Base-by-base conservation (phyloP, 2,329 filamentous ascomycete species). In the Podosphaera xanthii region DNA sequence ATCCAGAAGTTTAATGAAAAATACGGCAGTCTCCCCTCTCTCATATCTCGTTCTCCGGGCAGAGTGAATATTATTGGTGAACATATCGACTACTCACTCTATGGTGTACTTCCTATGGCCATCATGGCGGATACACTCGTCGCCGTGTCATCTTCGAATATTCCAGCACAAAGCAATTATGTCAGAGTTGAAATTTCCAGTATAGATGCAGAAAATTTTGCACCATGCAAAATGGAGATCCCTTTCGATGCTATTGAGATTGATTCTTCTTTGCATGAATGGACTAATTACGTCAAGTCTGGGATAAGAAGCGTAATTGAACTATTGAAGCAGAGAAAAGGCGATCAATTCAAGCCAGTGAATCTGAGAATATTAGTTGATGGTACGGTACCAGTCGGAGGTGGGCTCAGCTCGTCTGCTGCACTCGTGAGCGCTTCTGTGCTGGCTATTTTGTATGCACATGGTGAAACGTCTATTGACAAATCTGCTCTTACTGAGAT, bases 281-380 rank as follows among this genome's bases (percentile, higher is more conserved):
- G 92, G 92, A 86, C 88, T 60, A 98, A 97, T 71, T 98, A 98
- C 76, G 97, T 98, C 80, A 94, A 92, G 74, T 87, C 88, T 59
- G 92, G 92, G 0, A 75, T 97, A 57, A 76, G 81, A 42, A 92
- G 90, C 36, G 91, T 91, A 0, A 73, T 95, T 59, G 80, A 86
- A 66, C 76, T 94, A 61, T 74, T 98, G 63, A 77, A 81, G 69
- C 80, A 82, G 71, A 84, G 84, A 69, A 68, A 77, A 36, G 79
- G 79, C 40, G 64, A 67, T 3, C 73, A 72, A 54, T 85, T 88
- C 68, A 76, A 75, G 50, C 84, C 87, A 2, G 77, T 78, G 56
- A 85, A 86, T 66, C 88, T 98, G 83, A 82, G 94, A 65, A 79
- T 97, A 58, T 74, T 97, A 58, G 84, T 95, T 69, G 87, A 97